These are phyloP conservation scores for Haplosporangium sp. DNA, from an alignment of 371 early-diverging fungal genomes.

Conservation along the genomic window DNA sequence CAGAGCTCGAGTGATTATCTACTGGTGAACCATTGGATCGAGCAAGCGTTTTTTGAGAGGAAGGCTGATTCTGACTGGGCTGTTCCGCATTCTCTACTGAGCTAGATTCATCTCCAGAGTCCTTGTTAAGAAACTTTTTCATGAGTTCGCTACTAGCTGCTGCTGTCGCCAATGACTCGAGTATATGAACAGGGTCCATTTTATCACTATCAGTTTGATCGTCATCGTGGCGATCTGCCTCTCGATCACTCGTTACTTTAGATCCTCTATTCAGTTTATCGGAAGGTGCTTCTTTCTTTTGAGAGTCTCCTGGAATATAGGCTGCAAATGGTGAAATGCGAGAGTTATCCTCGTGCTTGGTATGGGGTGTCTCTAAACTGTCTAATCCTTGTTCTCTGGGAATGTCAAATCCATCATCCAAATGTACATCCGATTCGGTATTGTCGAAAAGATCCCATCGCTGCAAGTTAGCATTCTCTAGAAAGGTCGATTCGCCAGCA, in stretches of 20 bases:
- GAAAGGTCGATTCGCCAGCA: constrained; percentile 11
- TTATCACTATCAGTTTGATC: neutral
- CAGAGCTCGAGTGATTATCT: constrained; percentile 14
- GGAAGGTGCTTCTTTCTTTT: neutral
- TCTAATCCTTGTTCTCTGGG: neutral
- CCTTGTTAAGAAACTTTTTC: constrained; percentile 9
- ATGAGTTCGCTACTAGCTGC: constrained; percentile 17
- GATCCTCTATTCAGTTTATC: neutral
- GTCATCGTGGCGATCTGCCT: neutral
- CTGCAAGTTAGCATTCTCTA: constrained; percentile 25
- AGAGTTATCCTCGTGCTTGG: neutral
- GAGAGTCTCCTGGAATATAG: constrained; percentile 1
- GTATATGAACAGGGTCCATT: constrained; percentile 4
- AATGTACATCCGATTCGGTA: constrained; percentile 21
- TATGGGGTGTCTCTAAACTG: neutral
- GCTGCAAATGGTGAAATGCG: constrained; percentile 27
- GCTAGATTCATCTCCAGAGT: constrained; percentile 20
- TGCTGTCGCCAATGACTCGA: constrained; percentile 12
- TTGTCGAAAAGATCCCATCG: constrained; percentile 39
- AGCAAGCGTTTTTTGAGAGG: neutral
- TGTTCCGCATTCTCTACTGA: neutral
- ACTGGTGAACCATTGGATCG: neutral
- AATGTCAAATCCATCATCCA: constrained; percentile 16
- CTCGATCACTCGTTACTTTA: neutral
- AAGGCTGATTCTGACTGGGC: neutral